A percentile compares a stretch with the other conserved stretches of the same genome.
Evolutionary conservation across 805 yeast genomes (phyloP).

Genomic region (Sugiyamaella mastotermitis): DNA sequence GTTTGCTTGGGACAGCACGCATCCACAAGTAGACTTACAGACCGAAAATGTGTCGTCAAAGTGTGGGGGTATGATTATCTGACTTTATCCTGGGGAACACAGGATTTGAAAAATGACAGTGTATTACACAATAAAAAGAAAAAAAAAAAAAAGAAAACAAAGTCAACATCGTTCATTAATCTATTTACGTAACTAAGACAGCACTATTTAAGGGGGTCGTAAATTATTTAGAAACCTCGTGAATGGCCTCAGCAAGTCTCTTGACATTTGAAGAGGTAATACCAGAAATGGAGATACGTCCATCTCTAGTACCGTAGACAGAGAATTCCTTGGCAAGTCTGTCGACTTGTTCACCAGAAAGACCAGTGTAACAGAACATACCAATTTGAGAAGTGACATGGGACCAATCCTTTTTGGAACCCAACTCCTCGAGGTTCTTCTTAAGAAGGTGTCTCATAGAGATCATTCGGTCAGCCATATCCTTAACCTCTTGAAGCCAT

Average conservation of each 20-base stretch:
- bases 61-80: no score
- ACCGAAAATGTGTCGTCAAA: no score
- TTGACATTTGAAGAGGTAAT: slow-evolving; percentile 75
- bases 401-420: slow-evolving; percentile 69
- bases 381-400: slow-evolving; percentile 87
- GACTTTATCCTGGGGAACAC: no score
- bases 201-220: no score
- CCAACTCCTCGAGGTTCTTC: slow-evolving; percentile 49
- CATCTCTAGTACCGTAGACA: slow-evolving; percentile 83
- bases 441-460: slow-evolving; percentile 62
- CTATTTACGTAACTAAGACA: no score
- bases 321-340: slow-evolving; percentile 63
- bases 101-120: no score
- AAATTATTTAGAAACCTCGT: slow-evolving; percentile 30
- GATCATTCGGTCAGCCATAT: slow-evolving; percentile 74
- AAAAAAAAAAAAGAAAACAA: no score
- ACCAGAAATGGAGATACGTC: slow-evolving; percentile 89
- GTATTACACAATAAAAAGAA: no score
- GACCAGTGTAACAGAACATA: slow-evolving; percentile 93
- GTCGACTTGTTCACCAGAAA: slow-evolving; percentile 62
- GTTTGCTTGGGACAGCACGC: no score
- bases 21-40: no score
- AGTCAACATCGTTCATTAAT: no score
- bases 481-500: slow-evolving; percentile 78
- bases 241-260: slow-evolving; percentile 35